These are phyloP conservation scores for Aegilops tauschii DNA, from an alignment of 176 grass and related monocot species.

Conservation along the genomic window DNA sequence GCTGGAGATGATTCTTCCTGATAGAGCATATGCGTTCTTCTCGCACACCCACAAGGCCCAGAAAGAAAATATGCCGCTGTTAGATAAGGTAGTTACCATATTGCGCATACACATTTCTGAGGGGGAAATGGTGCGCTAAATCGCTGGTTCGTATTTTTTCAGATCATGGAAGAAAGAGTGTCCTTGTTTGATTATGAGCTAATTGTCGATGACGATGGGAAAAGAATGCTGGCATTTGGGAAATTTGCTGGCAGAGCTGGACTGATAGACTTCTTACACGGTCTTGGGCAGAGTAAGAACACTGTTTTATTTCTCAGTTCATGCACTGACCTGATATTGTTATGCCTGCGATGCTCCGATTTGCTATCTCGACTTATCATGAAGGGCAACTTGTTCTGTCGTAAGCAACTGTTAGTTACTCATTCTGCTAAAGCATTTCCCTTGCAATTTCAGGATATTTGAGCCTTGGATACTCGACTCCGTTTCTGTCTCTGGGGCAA, in stretches of 20 bases:
- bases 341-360: background rate
- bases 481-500: slow-evolving; percentile 90
- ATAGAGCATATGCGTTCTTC: slow-evolving; percentile 87
- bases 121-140: background rate
- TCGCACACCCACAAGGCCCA: slow-evolving; percentile 98
- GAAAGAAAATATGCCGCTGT: slow-evolving; percentile 81
- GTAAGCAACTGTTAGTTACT: background rate
- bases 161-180: slow-evolving; percentile 92
- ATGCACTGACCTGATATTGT: slow-evolving; percentile 1
- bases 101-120: background rate
- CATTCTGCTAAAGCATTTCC: slow-evolving; percentile 5
- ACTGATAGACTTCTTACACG: slow-evolving; percentile 91
- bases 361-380: background rate
- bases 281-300: slow-evolving; percentile 83
- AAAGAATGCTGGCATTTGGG: slow-evolving; percentile 86
- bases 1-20: slow-evolving; percentile 84
- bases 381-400: background rate
- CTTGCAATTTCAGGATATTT: slow-evolving; percentile 67
- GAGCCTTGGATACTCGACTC: slow-evolving; percentile 90
- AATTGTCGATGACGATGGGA: slow-evolving; percentile 74
- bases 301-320: background rate
- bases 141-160: background rate
- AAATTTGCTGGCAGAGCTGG: slow-evolving; percentile 98
- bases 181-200: slow-evolving; percentile 93
- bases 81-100: slow-evolving; percentile 69